Conservation (phyloP, 495 filamentous ascomycete genomes). For the Hypoxylon rickii region DNA sequence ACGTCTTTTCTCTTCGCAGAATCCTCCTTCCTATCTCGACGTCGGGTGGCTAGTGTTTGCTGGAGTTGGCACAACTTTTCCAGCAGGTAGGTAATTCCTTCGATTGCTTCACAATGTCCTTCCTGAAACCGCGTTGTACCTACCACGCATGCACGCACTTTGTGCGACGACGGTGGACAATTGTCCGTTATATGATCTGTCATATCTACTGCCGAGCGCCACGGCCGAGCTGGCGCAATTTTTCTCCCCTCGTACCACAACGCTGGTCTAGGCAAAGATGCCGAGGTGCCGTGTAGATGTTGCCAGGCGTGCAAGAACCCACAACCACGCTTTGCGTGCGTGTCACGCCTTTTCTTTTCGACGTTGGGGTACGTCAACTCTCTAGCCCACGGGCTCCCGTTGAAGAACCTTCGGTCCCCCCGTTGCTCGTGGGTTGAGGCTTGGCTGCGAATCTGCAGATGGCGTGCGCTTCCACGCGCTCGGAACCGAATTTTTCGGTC, state of each 20-base stretch:
- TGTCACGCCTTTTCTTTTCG: neutral
- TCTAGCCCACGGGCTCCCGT: too few relatives aligned
- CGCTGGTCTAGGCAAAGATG: neutral
- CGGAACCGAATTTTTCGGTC: too few relatives aligned
- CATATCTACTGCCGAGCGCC: slow-evolving; percentile 15
- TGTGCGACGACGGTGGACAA: slow-evolving; percentile 14
- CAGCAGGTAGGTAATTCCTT: slow-evolving; percentile 4
- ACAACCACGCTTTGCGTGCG: too few relatives aligned
- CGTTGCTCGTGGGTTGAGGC: too few relatives aligned
- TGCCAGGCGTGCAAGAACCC: neutral
- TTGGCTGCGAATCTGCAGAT: too few relatives aligned
- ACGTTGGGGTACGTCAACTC: too few relatives aligned
- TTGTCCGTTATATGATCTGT: slow-evolving; percentile 6
- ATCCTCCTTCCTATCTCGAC: neutral
- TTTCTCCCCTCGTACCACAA: neutral
- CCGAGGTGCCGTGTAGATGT: neutral
- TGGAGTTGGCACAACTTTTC: neutral
- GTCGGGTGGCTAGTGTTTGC: slow-evolving; percentile 11
- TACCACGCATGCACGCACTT: slow-evolving; percentile 21
- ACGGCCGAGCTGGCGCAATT: neutral
- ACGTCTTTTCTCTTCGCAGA: slow-evolving; percentile 4
- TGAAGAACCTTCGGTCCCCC: too few relatives aligned
- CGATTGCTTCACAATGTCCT: neutral
- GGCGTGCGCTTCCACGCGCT: too few relatives aligned
- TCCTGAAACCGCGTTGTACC: slow-evolving; percentile 4